These are phyloP conservation scores for Aspergillus alliaceus DNA, from an alignment of 2,329 filamentous ascomycete genomes.

Conservation along the genomic window DNA sequence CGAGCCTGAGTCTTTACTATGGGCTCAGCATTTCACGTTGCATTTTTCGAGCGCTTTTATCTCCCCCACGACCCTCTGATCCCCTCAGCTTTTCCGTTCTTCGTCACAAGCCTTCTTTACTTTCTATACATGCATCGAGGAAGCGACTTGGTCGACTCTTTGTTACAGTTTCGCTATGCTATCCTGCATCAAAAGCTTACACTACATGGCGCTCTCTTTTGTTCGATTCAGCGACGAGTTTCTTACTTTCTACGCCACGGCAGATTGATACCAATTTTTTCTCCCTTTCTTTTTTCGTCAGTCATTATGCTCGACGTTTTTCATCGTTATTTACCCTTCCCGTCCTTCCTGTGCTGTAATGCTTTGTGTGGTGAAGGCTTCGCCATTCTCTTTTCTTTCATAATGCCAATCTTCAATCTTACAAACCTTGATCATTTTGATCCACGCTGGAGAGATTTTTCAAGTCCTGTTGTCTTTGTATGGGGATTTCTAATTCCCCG, in stretches of 20 bases:
- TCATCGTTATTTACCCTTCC: not conserved
- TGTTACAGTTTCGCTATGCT: constrained; percentile 2
- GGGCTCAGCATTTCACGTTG: constrained; percentile 24
- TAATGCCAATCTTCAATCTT: not conserved
- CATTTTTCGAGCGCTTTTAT: constrained; percentile 27
- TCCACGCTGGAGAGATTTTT: not conserved
- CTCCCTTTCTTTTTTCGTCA: not conserved
- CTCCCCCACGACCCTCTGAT: constrained; percentile 5
- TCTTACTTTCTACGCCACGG: constrained; percentile 23
- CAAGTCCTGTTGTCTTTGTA: not conserved
- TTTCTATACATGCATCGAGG: constrained; percentile 22
- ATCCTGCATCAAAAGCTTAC: constrained; percentile 15
- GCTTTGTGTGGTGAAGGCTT: not conserved
- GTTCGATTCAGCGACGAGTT: constrained; percentile 27
- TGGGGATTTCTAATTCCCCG: not conserved
- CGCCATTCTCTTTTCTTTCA: not conserved
- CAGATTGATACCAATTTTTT: constrained; percentile 36
- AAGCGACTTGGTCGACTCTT: constrained; percentile 13
- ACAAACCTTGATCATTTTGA: not conserved
- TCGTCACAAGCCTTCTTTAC: not conserved
- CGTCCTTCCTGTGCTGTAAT: not conserved
- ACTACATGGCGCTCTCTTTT: constrained; percentile 19
- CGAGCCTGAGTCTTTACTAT: constrained; percentile 21
- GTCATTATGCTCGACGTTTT: not conserved
- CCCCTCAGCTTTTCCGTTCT: constrained; percentile 9